phyloP scores from a whole-genome alignment of 257 asterid genomes.

The Solanum appendiculatum region DNA sequence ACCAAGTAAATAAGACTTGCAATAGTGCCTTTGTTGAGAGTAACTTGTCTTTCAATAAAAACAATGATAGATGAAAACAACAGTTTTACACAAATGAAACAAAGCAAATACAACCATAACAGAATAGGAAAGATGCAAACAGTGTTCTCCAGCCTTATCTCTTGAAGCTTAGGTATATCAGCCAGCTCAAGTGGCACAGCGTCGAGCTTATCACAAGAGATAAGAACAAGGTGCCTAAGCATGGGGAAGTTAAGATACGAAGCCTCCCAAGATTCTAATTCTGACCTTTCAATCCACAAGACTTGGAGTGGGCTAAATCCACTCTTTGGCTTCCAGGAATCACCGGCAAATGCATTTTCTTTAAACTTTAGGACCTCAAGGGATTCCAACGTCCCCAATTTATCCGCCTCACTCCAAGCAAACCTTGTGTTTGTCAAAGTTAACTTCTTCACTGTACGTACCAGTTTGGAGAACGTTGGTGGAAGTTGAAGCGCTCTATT shows the following conservation, averaged over 20 bases:
- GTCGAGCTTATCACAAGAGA: not conserved
- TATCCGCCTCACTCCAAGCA: conserved; percentile 36
- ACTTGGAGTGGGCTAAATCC: not conserved
- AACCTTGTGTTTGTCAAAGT: conserved; percentile 37
- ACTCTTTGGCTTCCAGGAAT: not conserved
- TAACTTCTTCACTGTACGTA: conserved; percentile 37
- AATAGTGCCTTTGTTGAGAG: not conserved
- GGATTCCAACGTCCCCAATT: conserved; percentile 32
- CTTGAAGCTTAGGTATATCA: not conserved
- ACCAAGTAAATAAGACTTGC: not conserved
- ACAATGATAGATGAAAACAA: not conserved
- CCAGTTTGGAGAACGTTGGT: conserved; percentile 19
- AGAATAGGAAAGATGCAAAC: not conserved
- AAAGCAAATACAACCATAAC: not conserved
- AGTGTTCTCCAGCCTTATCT: not conserved
- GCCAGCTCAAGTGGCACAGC: not conserved
- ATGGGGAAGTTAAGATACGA: not conserved
- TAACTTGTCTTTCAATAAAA: not conserved
- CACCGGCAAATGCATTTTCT: not conserved
- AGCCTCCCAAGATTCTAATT: not conserved
- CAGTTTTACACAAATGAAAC: not conserved
- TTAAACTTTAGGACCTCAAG: conserved; percentile 37
- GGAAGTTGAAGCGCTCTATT: conserved; percentile 28
- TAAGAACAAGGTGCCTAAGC: not conserved
- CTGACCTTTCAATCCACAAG: not conserved